Percentiles rank a stretch among this genome's conserved stretches.
phyloP scores from a whole-genome alignment of 495 filamentous ascomycete species.

The Hypomontagnella monticulosa region DNA sequence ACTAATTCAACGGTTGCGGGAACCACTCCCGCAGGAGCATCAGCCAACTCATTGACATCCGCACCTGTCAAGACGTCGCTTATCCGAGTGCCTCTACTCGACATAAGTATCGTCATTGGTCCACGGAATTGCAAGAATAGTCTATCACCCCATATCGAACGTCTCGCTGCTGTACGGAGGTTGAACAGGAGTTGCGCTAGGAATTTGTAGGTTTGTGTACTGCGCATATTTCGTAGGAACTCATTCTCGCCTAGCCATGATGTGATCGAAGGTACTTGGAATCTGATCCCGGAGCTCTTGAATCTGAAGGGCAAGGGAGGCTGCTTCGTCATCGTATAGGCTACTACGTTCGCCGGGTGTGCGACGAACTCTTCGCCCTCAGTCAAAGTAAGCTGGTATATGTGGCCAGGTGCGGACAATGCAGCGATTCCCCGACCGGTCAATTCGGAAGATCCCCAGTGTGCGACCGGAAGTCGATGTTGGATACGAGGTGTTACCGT shows the following conservation, averaged over 20 bases:
- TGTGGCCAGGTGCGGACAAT: slow-evolving; percentile 82
- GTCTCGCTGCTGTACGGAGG: slow-evolving; percentile 75
- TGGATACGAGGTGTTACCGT: slow-evolving; percentile 78
- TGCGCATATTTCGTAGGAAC: slow-evolving; percentile 75
- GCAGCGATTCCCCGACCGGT: slow-evolving; percentile 89
- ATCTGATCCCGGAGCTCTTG: slow-evolving; percentile 74
- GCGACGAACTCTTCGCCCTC: slow-evolving; percentile 86
- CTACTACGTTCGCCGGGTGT: slow-evolving; percentile 87
- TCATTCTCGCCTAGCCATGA: slow-evolving; percentile 64
- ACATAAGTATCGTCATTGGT: slow-evolving; percentile 83
- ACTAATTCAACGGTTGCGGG: slow-evolving; percentile 59
- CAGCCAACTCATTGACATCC: slow-evolving; percentile 89
- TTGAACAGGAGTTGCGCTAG: slow-evolving; percentile 68
- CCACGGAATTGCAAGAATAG: slow-evolving; percentile 91
- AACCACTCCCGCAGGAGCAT: slow-evolving; percentile 68
- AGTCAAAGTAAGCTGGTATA: slow-evolving; percentile 81
- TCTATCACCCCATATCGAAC: slow-evolving; percentile 92
- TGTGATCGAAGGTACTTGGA: slow-evolving; percentile 78
- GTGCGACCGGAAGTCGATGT: slow-evolving; percentile 75
- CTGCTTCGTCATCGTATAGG: slow-evolving; percentile 79
- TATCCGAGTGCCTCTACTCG: slow-evolving; percentile 78
- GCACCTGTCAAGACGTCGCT: slow-evolving; percentile 76
- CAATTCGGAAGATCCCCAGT: slow-evolving; percentile 90
- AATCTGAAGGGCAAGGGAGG: slow-evolving; percentile 86
- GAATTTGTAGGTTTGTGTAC: slow-evolving; percentile 74